Evolutionary conservation across 352 stramenopile species (phyloP).

Genomic region (Pythium phragmiticola): DNA sequence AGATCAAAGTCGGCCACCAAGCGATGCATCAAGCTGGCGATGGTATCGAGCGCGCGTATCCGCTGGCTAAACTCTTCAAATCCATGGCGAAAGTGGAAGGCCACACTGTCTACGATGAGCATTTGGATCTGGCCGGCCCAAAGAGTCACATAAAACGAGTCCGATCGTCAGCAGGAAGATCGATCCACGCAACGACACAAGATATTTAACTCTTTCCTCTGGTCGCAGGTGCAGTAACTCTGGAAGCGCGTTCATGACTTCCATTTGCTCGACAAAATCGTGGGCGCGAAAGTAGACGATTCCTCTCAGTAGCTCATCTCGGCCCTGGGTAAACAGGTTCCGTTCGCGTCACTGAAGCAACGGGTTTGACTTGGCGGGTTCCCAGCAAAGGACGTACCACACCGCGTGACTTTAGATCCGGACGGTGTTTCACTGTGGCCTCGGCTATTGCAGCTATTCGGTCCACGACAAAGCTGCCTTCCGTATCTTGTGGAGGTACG

Average conservation of each 20-base stretch:
- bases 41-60: slow-evolving; percentile 58
- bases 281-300: slow-evolving; percentile 80
- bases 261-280: slow-evolving; percentile 89
- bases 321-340: slow-evolving; percentile 33
- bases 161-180: not conserved
- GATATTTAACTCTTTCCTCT: slow-evolving; percentile 27
- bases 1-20: slow-evolving; percentile 48
- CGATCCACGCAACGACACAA: no score
- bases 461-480: slow-evolving; percentile 92
- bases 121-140: slow-evolving; percentile 61
- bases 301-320: slow-evolving; percentile 79
- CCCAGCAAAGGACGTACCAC: slow-evolving; percentile 9
- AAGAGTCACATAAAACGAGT: not conserved
- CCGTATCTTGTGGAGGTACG: slow-evolving; percentile 61
- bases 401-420: slow-evolving; percentile 50
- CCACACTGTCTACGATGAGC: slow-evolving; percentile 91
- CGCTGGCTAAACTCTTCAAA: slow-evolving; percentile 76
- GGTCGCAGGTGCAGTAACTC: slow-evolving; percentile 42
- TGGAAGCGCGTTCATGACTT: slow-evolving; percentile 79
- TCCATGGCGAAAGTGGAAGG: slow-evolving; percentile 92
- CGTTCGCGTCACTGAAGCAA: not conserved
- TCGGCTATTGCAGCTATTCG: slow-evolving; percentile 84
- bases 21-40: slow-evolving; percentile 69
- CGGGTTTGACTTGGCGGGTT: not conserved
- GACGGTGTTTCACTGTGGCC: slow-evolving; percentile 46